Conservation (phyloP, 306 rosid species). For the Trifolium dubium region DNA sequence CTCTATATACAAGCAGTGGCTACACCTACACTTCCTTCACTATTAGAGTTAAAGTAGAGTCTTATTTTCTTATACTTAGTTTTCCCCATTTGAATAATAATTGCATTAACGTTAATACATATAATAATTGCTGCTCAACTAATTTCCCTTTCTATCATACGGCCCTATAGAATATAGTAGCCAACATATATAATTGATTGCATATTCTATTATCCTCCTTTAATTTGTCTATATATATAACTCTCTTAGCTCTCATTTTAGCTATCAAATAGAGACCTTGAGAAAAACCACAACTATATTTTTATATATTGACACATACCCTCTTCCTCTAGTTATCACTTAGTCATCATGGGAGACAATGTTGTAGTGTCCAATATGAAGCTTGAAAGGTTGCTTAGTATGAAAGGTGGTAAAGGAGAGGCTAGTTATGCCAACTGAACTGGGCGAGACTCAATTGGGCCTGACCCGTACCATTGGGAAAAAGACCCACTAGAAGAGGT, state of each 20-base stretch:
- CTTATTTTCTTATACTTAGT: background rate
- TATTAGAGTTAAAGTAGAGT: too few relatives aligned
- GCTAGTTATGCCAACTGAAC: slow-evolving; percentile 92
- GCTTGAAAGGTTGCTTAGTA: slow-evolving; percentile 80
- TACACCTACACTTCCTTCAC: too few relatives aligned
- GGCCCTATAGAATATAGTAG: slow-evolving; percentile 37
- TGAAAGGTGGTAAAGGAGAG: slow-evolving; percentile 99
- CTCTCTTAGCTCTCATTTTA: slow-evolving; percentile 30
- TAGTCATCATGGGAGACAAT: slow-evolving; percentile 60
- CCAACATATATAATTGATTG: slow-evolving; percentile 36
- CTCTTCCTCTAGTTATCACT: slow-evolving; percentile 19
- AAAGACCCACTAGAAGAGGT: too few relatives aligned
- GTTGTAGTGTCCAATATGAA: slow-evolving; percentile 77
- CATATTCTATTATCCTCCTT: background rate
- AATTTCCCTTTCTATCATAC: slow-evolving; percentile 16
- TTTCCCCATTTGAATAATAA: slow-evolving; percentile 7
- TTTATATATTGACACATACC: background rate
- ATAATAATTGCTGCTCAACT: slow-evolving; percentile 30
- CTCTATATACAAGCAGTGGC: too few relatives aligned
- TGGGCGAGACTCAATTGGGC: too few relatives aligned
- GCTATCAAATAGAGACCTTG: slow-evolving; percentile 2
- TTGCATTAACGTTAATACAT: slow-evolving; percentile 2
- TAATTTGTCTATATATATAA: slow-evolving; percentile 46
- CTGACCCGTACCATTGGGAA: too few relatives aligned
- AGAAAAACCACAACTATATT: background rate